Base-by-base conservation (phyloP, 257 asterid species). In the Schizonepeta tenuifolia region DNA sequence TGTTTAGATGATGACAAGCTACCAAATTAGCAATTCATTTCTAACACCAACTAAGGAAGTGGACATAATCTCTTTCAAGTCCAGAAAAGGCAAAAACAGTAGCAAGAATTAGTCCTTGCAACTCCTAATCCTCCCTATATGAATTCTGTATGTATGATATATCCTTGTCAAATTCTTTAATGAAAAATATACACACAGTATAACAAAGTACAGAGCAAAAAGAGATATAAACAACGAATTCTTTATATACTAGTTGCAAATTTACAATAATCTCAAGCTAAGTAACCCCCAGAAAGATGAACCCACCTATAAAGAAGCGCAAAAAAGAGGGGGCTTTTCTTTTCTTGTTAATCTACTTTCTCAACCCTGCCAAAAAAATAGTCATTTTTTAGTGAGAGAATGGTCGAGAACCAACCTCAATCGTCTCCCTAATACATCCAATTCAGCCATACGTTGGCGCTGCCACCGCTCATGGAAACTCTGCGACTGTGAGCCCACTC, bases 361-460 rank as follows among this genome's bases (percentile, higher is more conserved):
- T 28, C 56, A 51, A 65, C 13, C 51, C 65, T 67, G 66, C 59
- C 56, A 69, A 76, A 69, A 83, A 43, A 1, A 11, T 26, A 75
- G 80, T 86, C 85, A 81, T 70, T 58, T 75, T 79, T 79, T 86
- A 56, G 14, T 67, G 56, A 86, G 75, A 82, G 93, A 87, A 50
- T 81, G 66, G 79, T 91, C 89, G 15, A 91, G 83, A 22, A 80
- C 83, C 81, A 91, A 85, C 88, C 95, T 87, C 87, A 87, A 43
- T 33, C 97, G 82, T 44, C 86, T 82, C 1, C 88, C 86, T 59
- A 89, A 75, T 8, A 82, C 93, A 68, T 86, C 91, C 79, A 89
- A 80, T 70, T 91, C 96, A 3, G 88, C 91, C 54, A 89, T 73
- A 78, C 86, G 79, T 77, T 89, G 97, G 80, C 69, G 79, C 76